A percentile compares a stretch with the other conserved stretches of the same genome.
phyloP scores from a whole-genome alignment of 805 yeast species.

The Saturnispora diversa region DNA sequence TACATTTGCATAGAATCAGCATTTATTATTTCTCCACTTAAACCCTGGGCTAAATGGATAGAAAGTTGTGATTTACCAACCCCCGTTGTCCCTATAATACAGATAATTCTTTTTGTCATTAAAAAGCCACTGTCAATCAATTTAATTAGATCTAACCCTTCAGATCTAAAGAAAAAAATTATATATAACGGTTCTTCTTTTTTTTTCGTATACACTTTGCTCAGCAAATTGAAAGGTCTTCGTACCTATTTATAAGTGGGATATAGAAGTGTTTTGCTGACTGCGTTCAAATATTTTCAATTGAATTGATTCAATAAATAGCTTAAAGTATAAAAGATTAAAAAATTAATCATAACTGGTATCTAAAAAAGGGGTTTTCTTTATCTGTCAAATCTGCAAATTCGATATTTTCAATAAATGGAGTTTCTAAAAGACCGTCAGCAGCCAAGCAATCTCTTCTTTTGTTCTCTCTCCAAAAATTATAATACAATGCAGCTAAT shows the following conservation, averaged over 20 bases:
- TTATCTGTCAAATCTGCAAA: conserved; percentile 21
- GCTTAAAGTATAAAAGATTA: no score
- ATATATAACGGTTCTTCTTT: no score
- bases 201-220: no score
- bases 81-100: conserved; percentile 76
- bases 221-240: no score
- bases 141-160: no score
- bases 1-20: conserved; percentile 98
- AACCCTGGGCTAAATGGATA: conserved; percentile 65
- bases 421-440: conserved; percentile 11
- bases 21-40: conserved; percentile 85
- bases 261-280: no score
- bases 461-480: conserved; percentile 16
- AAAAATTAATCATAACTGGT: not conserved
- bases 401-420: conserved; percentile 14
- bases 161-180: not conserved
- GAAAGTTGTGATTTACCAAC: conserved; percentile 90
- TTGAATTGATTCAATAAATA: no score
- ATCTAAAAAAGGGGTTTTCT: conserved; percentile 17
- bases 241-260: no score
- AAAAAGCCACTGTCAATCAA: not conserved
- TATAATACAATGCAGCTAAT: conserved; percentile 14
- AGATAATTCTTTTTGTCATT: conserved; percentile 19
- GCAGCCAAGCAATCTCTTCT: conserved; percentile 12
- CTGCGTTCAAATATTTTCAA: no score